These are phyloP conservation scores for Pseudogymnoascus sp. DNA, from an alignment of 2,329 filamentous ascomycete species.

Conservation along the genomic window DNA sequence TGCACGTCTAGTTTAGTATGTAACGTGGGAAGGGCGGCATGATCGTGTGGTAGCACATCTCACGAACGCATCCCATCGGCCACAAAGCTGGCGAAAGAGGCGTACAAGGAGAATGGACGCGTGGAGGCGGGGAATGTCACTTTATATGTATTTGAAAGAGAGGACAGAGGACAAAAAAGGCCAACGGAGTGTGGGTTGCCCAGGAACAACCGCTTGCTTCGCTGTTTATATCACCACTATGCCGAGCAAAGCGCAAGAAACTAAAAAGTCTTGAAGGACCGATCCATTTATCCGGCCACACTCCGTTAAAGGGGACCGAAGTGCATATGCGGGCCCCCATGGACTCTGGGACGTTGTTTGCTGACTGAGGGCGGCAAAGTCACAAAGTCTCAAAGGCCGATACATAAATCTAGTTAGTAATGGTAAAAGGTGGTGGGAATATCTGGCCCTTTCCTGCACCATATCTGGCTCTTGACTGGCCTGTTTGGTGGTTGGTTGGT, in stretches of 20 bases:
- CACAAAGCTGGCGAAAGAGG: background rate
- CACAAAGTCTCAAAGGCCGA: background rate
- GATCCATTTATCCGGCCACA: background rate
- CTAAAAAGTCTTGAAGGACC: background rate
- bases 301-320: background rate
- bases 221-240: background rate
- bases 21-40: constrained; percentile 5
- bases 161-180: no score
- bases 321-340: background rate
- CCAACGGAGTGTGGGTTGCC: background rate
- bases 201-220: background rate
- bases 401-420: background rate
- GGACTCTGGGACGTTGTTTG: background rate
- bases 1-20: background rate
- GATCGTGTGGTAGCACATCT: background rate
- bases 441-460: background rate
- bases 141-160: background rate
- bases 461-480: background rate
- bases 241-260: constrained; percentile 3
- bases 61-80: background rate
- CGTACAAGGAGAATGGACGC: background rate
- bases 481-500: background rate
- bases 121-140: background rate
- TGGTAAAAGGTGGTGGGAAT: background rate
- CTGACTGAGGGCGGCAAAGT: background rate